phyloP scores from a whole-genome alignment of 345 rosid species.

The Citrus maxima region DNA sequence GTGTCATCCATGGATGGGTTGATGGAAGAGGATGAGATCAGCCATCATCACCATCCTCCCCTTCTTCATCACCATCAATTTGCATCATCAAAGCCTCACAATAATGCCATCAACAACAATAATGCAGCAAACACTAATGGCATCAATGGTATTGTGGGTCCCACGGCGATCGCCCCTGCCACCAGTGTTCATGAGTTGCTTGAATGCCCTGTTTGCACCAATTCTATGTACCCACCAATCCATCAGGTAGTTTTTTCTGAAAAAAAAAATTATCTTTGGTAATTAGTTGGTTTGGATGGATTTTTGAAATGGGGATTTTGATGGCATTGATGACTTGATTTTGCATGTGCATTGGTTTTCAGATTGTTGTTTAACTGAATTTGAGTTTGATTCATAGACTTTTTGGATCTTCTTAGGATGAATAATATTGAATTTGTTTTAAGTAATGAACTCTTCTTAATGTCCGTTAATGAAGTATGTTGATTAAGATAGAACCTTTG shows the following conservation, averaged over 20 bases:
- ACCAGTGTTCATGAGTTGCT: conserved; percentile 94
- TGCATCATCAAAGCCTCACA: conserved; percentile 58
- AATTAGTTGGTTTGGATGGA: conserved; percentile 2
- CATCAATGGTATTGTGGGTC: conserved; percentile 42
- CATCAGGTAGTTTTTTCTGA: conserved; percentile 61
- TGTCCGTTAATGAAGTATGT: not conserved
- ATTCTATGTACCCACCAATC: conserved; percentile 98
- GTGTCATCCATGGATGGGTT: conserved; percentile 56
- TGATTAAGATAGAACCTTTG: not conserved
- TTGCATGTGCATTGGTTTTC: not conserved
- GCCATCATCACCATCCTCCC: conserved; percentile 25
- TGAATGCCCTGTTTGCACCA: conserved; percentile 98
- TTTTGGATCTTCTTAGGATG: not conserved
- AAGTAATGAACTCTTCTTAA: not conserved
- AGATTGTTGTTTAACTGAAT: not conserved
- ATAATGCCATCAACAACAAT: conserved; percentile 30
- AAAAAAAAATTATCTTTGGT: not conserved
- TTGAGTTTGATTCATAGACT: not conserved
- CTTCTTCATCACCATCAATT: conserved; percentile 52
- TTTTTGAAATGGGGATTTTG: conserved; percentile 9
- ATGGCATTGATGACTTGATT: not conserved
- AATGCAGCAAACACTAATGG: conserved; percentile 16
- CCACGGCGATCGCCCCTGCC: conserved; percentile 67
- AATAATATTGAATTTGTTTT: not conserved
- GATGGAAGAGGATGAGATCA: conserved; percentile 70